A percentile compares a stretch with the other conserved stretches of the same genome.
Conservation (phyloP, 805 yeast genomes). For the Clavispora asparagi region DNA sequence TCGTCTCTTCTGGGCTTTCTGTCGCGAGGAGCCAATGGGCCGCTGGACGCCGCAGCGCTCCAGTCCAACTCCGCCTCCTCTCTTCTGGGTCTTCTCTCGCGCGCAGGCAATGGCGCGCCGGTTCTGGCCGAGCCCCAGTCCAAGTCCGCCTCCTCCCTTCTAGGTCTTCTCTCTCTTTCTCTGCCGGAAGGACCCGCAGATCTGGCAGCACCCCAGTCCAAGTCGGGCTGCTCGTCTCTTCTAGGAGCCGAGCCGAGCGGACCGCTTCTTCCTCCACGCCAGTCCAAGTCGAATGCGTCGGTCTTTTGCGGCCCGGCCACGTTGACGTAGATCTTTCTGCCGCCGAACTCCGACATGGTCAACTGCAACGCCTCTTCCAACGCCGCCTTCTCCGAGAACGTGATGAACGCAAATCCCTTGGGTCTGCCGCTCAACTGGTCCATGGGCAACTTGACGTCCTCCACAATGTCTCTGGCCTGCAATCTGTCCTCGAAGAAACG, state of each 20-base stretch:
- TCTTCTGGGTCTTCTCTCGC: constrained; percentile 24
- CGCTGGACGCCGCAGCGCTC: constrained; percentile 31
- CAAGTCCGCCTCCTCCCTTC: constrained; percentile 37
- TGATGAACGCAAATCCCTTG: constrained; percentile 52
- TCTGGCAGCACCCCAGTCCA: constrained; percentile 57
- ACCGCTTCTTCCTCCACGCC: constrained; percentile 34
- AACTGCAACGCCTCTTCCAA: constrained; percentile 50
- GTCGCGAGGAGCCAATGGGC: constrained; percentile 14
- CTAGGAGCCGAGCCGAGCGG: constrained; percentile 17
- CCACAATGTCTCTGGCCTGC: constrained; percentile 47
- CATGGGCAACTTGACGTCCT: constrained; percentile 66
- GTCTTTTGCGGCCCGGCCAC: constrained; percentile 56
- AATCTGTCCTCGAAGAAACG: constrained; percentile 58
- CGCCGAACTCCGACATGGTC: constrained; percentile 40
- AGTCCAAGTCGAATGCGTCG: constrained; percentile 42
- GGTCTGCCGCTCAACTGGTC: constrained; percentile 61
- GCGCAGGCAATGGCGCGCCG: constrained; percentile 10
- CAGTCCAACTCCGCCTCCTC: constrained; percentile 16
- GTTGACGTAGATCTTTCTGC: constrained; percentile 47
- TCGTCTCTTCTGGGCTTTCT: constrained; percentile 28
- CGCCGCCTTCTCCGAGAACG: constrained; percentile 40
- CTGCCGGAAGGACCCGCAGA: constrained; percentile 28
- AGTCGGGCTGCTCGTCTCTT: constrained; percentile 46
- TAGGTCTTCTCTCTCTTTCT: constrained; percentile 20
- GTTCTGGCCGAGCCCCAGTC: constrained; percentile 38